Evolutionary conservation across 768 basidiomycete species (phyloP), one percentile per base, ranked within the genome.

Genomic region (Psilocybe azurescens): DNA sequence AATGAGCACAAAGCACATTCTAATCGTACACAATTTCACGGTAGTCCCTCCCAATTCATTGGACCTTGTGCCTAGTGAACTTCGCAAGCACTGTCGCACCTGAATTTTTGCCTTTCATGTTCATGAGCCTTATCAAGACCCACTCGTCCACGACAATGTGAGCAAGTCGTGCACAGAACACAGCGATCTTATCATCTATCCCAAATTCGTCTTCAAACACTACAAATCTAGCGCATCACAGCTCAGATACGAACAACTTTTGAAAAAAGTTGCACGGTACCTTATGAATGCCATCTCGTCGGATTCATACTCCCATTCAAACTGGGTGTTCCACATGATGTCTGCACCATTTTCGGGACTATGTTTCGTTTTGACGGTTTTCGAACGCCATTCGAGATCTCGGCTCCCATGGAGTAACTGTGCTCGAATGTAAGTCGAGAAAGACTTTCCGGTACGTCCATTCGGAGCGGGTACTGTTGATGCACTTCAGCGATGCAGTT

Each of bases 241-340:
- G 46, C 16, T 28, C 36, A 55, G 49, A 62, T 24, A 64, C 20
- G 20, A 52, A 52, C 11, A 30, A 56, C 29, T 2, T 29, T 53
- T 52, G 46, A 20, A 48, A 16, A 36, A 33, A 46, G 10, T 8
- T 33, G 7, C 9, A 48, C n/a, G 79, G 30, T 53, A 84, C 86
- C 82, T 76, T 41, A 88, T 39, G 65, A 88, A 87, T 3, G 82
- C 78, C 33, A 88, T 66, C 10, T 84, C 81, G 48, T 87, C 87
- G 32, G 62, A 63, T 14, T 80, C 78, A 53, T 80, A 83, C 53
- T 79, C 77, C 82, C 83, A 89, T 60, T 83, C 78, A 58, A 83
- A 80, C 2, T 65, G 61, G 53, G 79, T 75, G 30, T 80, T 75
- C 79, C 78, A 83, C 59, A 81, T 56, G 30, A 78, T 71, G 65